phyloP scores from a whole-genome alignment of 495 filamentous ascomycete species.

The Penicillium roqueforti region DNA sequence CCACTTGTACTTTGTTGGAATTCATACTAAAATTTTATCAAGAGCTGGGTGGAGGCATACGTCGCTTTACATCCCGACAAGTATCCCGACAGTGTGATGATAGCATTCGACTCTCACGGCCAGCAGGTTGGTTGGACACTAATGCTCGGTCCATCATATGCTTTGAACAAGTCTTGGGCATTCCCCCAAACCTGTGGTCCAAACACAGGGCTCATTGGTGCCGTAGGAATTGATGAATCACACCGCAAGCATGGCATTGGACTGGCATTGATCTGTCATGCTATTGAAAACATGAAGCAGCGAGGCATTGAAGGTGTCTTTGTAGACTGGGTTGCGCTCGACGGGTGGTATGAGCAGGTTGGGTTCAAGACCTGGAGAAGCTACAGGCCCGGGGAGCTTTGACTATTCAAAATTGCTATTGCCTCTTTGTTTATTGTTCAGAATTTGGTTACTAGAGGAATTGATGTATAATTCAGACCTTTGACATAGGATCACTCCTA shows the following conservation, averaged over 20 bases:
- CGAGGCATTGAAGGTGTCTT: constrained; percentile 46
- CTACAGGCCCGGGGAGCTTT: constrained; percentile 39
- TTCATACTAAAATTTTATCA: constrained; percentile 2
- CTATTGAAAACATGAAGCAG: constrained; percentile 47
- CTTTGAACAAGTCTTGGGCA: constrained; percentile 39
- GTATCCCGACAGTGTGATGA: constrained; percentile 44
- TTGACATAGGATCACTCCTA: neutral
- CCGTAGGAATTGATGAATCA: constrained; percentile 44
- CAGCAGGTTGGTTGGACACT: constrained; percentile 49
- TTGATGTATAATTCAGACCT: neutral
- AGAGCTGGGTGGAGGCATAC: constrained; percentile 50
- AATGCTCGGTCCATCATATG: constrained; percentile 36
- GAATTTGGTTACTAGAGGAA: neutral
- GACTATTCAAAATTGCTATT: neutral
- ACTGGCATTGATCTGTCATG: constrained; percentile 44
- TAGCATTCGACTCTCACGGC: constrained; percentile 37
- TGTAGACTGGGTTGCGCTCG: constrained; percentile 48
- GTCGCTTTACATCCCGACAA: constrained; percentile 33
- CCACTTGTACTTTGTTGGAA: neutral
- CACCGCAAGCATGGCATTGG: constrained; percentile 43
- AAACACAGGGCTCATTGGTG: constrained; percentile 47
- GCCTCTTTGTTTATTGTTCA: neutral
- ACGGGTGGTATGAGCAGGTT: constrained; percentile 49
- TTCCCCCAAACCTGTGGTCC: constrained; percentile 43
- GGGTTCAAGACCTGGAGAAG: constrained; percentile 44